Base-by-base conservation (phyloP, 176 grass and related monocot species). In the Phoenix roebelenii region DNA sequence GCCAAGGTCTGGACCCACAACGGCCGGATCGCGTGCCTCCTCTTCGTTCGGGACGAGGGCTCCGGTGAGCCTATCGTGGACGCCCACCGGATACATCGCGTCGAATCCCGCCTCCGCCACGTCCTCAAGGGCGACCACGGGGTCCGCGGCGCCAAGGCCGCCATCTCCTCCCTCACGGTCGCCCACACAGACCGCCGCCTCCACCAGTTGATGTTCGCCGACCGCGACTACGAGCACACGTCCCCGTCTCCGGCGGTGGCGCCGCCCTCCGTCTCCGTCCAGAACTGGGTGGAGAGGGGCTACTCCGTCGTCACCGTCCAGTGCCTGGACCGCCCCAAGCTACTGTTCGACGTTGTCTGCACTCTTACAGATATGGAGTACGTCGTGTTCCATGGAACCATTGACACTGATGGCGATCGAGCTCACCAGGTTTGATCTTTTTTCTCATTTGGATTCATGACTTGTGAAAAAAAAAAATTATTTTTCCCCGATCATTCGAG, bases 361-460 rank as follows among this genome's bases (percentile, higher is more conserved):
- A 81, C 93, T 18, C 88, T 98, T 76, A 82, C 85, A 5, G 93
- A 98, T 76, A 88, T 98, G 87, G 88, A 98, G 58, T 98, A 92
- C 80, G 79, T 92, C 63, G 80, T 98, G 15, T 98, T 87, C 52
- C 93, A 98, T 54, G 93, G 93, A 59, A 98, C 93, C 68, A 79
- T 92, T 18, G 79, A 98, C 72, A 98, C 88, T 50, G 22, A 62
- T 3, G 79, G 28, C 68, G 84, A 80, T 50, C 54, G 57, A 0
- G 88, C 93, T 28, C 70, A 74, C 3, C 87, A 98, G 80, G 80
- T 83, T 58, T 14, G 57, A 51, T 64, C 71, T 25, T 63, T 29
- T 29, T 56, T n/a, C 10, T 16, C 0, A 7, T 26, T 58, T 16
- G 10, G 35, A 44, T 44, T 3, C 9, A 6, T 44, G 12, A 44